Evolutionary conservation across 2,329 filamentous ascomycete genomes (phyloP), one percentile per base, ranked within the genome.

Genomic region (Diaporthe sp.): DNA sequence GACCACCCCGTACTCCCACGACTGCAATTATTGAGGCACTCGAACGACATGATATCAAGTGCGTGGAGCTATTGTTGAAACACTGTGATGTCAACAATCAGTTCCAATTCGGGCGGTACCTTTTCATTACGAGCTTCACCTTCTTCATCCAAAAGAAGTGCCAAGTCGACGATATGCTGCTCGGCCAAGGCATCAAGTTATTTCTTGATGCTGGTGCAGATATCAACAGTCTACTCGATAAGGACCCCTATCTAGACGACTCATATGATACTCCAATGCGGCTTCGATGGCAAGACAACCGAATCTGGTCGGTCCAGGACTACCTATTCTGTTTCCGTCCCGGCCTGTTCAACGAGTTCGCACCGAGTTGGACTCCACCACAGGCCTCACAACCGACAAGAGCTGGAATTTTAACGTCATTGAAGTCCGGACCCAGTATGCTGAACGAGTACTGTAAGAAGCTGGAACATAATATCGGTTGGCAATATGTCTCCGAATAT

Each of bases 1-100:
- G 3, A 22, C 4, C 7, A 1, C 4, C 0, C 3, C 5, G 0
- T 9, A 17, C 17, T n/a, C 0, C 6, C 0, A 22, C 51, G 8
- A 55, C 27, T 32, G 30, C 53, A 9, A 59, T 59, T 17, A 0
- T 19, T 3, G 5, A 25, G n/a, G 35, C 56, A 42, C 19, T 59
- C 13, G 6, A 17, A 19, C 35, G 35, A 17, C n/a, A 9, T 5
- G 19, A 59, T 1, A 19, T 27, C 12, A 13, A 19, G 5, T 27
- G 35, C n/a, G 3, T 39, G 6, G 6, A 27, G n/a, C 1, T 27
- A 5, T 59, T 59, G 13, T 42, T 59, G 35, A 19, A 17, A 19
- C 4, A 39, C 13, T 59, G 56, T 19, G n/a, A 59, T 19, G 13
- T 59, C 7, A 59, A 59, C 35, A 59, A 2, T 1, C 56, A 39